phyloP scores from a whole-genome alignment of 2,329 filamentous ascomycete genomes.

The Fusarium subglutinans region DNA sequence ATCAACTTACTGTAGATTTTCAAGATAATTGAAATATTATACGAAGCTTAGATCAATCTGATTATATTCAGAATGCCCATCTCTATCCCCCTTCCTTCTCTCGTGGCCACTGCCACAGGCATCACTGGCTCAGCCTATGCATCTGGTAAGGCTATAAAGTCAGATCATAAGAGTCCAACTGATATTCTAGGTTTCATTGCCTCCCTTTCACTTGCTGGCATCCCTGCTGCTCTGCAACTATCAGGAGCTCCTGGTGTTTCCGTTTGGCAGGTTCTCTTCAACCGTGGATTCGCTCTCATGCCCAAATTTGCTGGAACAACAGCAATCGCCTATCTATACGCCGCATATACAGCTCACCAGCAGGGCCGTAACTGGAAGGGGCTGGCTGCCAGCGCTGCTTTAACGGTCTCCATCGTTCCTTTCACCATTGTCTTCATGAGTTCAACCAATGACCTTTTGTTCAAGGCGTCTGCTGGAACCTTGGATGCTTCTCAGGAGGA shows the following conservation, averaged over 20 bases:
- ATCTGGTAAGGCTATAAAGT: slow-evolving; percentile 42
- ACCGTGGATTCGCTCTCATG: slow-evolving; percentile 49
- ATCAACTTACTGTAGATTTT: neutral
- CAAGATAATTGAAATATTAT: neutral
- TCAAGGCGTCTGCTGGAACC: slow-evolving; percentile 35
- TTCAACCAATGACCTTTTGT: slow-evolving; percentile 49
- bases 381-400: slow-evolving; percentile 45
- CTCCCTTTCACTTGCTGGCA: slow-evolving; percentile 48
- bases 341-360: slow-evolving; percentile 47
- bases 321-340: slow-evolving; percentile 48
- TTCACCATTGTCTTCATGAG: slow-evolving; percentile 52
- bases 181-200: slow-evolving; percentile 48
- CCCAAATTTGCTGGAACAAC: slow-evolving; percentile 48
- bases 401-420: slow-evolving; percentile 52
- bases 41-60: neutral
- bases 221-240: slow-evolving; percentile 44
- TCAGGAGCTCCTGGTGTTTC: slow-evolving; percentile 44
- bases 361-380: slow-evolving; percentile 47
- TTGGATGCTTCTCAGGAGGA: slow-evolving; percentile 24
- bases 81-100: slow-evolving; percentile 42
- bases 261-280: slow-evolving; percentile 52
- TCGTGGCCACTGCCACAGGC: slow-evolving; percentile 50
- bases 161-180: neutral
- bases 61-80: neutral
- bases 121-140: slow-evolving; percentile 51